Conservation (phyloP, 2,329 filamentous ascomycete genomes). For the Paecilomyces sp. region DNA sequence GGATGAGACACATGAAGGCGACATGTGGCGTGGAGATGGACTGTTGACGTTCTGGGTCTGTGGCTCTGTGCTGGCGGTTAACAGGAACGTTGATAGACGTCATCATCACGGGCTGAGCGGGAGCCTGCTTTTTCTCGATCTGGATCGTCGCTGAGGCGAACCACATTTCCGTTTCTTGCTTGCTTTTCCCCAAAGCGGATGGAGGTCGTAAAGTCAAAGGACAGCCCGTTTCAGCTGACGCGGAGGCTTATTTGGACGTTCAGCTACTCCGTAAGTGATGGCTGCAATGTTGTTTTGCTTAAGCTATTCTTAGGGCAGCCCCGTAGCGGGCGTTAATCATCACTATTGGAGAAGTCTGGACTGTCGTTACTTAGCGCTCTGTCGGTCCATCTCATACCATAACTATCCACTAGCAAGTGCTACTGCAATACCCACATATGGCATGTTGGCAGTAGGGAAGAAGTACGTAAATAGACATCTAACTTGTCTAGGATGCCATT, state of each 20-base stretch:
- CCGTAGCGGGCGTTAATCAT: not conserved
- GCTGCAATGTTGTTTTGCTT: not conserved
- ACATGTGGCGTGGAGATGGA: not conserved
- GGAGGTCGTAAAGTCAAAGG: not conserved
- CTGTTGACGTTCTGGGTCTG: not conserved
- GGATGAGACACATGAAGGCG: not conserved
- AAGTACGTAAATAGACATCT: too few relatives aligned
- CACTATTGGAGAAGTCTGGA: not conserved
- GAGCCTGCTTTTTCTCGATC: not conserved
- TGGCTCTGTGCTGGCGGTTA: not conserved
- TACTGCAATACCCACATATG: too few relatives aligned
- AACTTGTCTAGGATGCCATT: too few relatives aligned
- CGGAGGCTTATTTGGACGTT: not conserved
- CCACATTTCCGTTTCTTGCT: not conserved
- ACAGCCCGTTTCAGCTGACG: not conserved
- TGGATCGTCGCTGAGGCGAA: not conserved
- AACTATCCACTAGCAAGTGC: not conserved
- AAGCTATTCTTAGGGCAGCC: not conserved
- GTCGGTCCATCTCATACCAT: not conserved
- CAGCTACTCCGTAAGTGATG: not conserved
- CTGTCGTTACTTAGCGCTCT: not conserved
- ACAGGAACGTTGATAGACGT: not conserved
- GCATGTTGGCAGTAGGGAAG: too few relatives aligned
- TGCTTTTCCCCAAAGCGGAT: not conserved
- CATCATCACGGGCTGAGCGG: not conserved